Evolutionary conservation across 202 grass and related monocot species (phyloP).

Genomic region (Cymbopogon flexuosus): DNA sequence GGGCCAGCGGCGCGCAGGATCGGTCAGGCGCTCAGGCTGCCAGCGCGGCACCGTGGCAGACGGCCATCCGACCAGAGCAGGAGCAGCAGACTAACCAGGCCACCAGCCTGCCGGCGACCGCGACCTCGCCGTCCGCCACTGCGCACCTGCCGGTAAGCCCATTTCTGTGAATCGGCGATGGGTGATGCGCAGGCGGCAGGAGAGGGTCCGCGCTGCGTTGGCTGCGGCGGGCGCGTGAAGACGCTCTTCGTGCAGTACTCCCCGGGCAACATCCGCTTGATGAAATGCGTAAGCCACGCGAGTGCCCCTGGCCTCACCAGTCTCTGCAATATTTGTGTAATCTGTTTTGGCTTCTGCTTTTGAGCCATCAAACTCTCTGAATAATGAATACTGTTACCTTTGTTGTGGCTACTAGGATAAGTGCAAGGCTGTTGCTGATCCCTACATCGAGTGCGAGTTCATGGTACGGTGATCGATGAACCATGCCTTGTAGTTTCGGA

Average conservation of each 20-base stretch:
- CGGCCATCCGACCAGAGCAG: too few species aligned
- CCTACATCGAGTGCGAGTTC: constrained; percentile 97
- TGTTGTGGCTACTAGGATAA: constrained; percentile 44
- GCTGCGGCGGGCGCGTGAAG: constrained; percentile 50
- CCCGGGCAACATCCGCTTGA: constrained; percentile 89
- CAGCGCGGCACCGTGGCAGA: too few species aligned
- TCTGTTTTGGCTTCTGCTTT: not conserved
- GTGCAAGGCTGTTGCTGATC: constrained; percentile 81
- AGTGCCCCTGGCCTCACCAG: not conserved
- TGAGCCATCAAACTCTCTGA: not conserved
- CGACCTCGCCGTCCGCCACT: not conserved
- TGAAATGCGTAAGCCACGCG: constrained; percentile 79
- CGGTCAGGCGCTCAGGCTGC: too few species aligned
- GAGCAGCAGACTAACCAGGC: too few species aligned
- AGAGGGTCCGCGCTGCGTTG: constrained; percentile 55
- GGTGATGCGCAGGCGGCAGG: constrained; percentile 4
- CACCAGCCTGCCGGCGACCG: not conserved
- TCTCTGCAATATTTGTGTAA: not conserved
- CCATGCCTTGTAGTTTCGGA: not conserved
- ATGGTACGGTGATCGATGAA: constrained; percentile 44
- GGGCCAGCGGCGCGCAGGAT: too few species aligned
- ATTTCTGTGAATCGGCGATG: not conserved
- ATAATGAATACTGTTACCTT: not conserved
- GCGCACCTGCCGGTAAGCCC: too few species aligned
- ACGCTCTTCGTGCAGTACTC: constrained; percentile 91